These are phyloP conservation scores for Delonix regia DNA, from an alignment of 306 rosid genomes.

Conservation along the genomic window DNA sequence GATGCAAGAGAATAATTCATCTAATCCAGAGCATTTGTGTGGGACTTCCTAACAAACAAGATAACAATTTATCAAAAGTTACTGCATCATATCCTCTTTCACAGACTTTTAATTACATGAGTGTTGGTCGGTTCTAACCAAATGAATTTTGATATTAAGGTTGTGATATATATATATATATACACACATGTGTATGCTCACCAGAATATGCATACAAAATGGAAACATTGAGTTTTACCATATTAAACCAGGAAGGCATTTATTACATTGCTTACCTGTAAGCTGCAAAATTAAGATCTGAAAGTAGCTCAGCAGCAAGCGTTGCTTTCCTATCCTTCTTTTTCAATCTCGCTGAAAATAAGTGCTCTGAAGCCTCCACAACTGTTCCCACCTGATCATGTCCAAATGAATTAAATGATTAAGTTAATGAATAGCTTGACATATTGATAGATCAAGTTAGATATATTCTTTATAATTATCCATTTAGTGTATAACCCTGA, in stretches of 20 bases:
- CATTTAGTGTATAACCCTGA: background rate
- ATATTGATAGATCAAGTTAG: slow-evolving; percentile 18
- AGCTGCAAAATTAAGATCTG: slow-evolving; percentile 47
- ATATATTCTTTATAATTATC: background rate
- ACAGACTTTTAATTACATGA: background rate
- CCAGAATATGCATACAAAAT: background rate
- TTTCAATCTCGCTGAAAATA: slow-evolving; percentile 69
- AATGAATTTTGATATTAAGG: background rate
- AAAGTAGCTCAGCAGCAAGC: slow-evolving; percentile 70
- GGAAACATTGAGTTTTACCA: background rate
- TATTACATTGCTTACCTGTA: slow-evolving; percentile 51
- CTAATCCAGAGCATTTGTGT: background rate
- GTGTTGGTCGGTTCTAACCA: background rate
- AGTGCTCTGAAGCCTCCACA: slow-evolving; percentile 67
- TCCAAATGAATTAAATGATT: slow-evolving; percentile 4
- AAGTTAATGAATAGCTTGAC: background rate
- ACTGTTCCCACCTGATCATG: slow-evolving; percentile 79
- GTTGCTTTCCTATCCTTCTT: slow-evolving; percentile 83
- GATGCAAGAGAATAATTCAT: background rate
- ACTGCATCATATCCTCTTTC: background rate
- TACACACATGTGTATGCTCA: background rate
- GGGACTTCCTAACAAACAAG: background rate
- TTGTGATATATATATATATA: background rate
- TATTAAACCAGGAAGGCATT: background rate
- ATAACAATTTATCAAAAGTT: background rate